Evolutionary conservation across 768 basidiomycete species (phyloP), one percentile per base, ranked within the genome.

Genomic region (Pisolithus tinctorius): DNA sequence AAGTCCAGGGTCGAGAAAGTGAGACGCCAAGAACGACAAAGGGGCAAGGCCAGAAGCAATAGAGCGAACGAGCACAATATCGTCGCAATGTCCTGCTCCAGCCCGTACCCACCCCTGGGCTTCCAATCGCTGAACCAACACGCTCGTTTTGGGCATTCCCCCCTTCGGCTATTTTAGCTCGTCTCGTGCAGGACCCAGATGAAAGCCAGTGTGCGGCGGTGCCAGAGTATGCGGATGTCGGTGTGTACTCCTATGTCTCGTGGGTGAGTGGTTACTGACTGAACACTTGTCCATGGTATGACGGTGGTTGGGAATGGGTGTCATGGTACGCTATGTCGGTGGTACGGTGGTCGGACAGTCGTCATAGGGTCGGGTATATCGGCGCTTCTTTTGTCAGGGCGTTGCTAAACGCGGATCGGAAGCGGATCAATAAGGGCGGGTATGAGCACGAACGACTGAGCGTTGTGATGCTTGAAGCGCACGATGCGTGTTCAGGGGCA

Each of bases 101-200:
- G 5, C 34, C 34, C 34, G 13, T 37, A 38, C 26, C 14, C 53
- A 3, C 50, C 16, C 69, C 37, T 1, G 79, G 78, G 0, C 61
- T 88, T 9, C 87, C 88, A 11, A 65, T 76, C 2, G 60, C 69
- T 2, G 72, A 78, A 51, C 78, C 83, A 2, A 79, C 79, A 0
- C 60, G 66, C 14, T 74, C 88, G 0, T 87, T 82, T 60, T 90
- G 87, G 87, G 76, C 75, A 7, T 59, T 73, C 8, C 83, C 84
- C 2, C 68, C 71, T 0, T 73, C 81, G 0, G 60, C 72, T 14
- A 73, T 84, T 14, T 68, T 78, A 3, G 55, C 49, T 61, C 25
- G 34, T 20, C 37, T 64, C 58, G 6, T 55, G 55, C 34, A 60
- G 60, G 1, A 53, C 42, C n/a, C 57, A 13, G 34, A 34, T 34